Conservation (phyloP, 805 yeast species). For the Candida quercuum region DNA sequence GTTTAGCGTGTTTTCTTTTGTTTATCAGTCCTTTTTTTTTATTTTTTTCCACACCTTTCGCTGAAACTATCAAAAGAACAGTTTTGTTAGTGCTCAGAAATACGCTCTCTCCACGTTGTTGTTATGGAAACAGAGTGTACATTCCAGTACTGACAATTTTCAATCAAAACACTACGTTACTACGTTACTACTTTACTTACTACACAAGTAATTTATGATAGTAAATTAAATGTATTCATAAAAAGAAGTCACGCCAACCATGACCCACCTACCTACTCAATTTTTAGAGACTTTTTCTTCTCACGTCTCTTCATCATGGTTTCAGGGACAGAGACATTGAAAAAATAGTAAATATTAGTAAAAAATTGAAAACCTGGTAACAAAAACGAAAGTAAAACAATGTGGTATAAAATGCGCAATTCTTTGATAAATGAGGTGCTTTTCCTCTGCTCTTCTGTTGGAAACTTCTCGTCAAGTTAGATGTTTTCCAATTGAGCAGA, state of each 20-base stretch:
- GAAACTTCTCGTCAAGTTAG: constrained; percentile 13
- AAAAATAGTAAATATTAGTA: not conserved
- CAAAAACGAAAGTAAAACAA: constrained; percentile 3
- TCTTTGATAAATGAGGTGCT: not conserved
- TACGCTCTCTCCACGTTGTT: not conserved
- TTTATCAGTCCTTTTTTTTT: not conserved
- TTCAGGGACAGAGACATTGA: not conserved
- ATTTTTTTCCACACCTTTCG: not conserved
- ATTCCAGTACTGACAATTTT: not conserved
- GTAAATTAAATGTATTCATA: not conserved
- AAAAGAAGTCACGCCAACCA: not conserved
- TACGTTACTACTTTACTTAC: not conserved
- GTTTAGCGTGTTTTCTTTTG: not conserved
- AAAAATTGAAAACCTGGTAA: not conserved
- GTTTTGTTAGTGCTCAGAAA: not conserved
- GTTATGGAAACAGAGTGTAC: not conserved
- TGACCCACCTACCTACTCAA: not conserved
- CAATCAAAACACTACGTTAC: too few species aligned
- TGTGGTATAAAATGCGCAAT: constrained; percentile 6
- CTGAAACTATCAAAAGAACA: not conserved
- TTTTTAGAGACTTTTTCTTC: not conserved
- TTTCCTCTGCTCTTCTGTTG: not conserved
- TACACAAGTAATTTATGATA: not conserved
- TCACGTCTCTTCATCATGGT: too few species aligned
- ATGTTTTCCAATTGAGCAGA: constrained; percentile 82